These are phyloP conservation scores for Creolimax fragrantissima DNA, from an alignment of 78 protist genomes.

Conservation along the genomic window DNA sequence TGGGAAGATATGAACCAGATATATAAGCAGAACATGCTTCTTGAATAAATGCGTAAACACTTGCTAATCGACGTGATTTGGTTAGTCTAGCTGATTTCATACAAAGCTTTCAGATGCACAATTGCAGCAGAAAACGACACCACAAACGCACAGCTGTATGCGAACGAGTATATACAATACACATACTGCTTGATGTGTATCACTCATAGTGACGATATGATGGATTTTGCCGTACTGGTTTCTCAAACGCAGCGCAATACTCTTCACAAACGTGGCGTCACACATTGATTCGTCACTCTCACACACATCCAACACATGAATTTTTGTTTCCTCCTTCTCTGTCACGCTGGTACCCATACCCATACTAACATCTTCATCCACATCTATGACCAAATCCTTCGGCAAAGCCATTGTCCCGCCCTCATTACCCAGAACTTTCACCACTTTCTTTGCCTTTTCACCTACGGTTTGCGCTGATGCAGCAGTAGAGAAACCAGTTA, in stretches of 20 bases:
- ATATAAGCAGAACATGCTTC: neutral
- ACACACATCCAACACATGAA: neutral
- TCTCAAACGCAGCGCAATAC: neutral
- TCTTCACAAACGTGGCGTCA: neutral
- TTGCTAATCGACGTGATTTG: neutral
- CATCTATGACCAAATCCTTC: too few relatives aligned
- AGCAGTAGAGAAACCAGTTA: too few relatives aligned
- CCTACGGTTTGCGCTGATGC: too few relatives aligned
- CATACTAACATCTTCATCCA: too few relatives aligned
- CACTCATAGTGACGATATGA: neutral
- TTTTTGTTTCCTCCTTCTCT: too few relatives aligned
- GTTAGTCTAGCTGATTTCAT: neutral
- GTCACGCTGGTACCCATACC: too few relatives aligned
- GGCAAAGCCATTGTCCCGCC: too few relatives aligned
- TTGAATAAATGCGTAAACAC: neutral
- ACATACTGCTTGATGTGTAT: neutral
- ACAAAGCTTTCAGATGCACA: neutral
- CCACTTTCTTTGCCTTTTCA: too few relatives aligned
- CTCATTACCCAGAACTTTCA: too few relatives aligned
- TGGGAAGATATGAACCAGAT: neutral
- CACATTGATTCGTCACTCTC: neutral
- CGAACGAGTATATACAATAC: neutral
- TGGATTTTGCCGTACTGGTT: neutral
- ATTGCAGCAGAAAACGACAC: too few relatives aligned
- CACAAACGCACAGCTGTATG: neutral